Conservation (phyloP, 306 rosid species). For the Medicago ruthenica region DNA sequence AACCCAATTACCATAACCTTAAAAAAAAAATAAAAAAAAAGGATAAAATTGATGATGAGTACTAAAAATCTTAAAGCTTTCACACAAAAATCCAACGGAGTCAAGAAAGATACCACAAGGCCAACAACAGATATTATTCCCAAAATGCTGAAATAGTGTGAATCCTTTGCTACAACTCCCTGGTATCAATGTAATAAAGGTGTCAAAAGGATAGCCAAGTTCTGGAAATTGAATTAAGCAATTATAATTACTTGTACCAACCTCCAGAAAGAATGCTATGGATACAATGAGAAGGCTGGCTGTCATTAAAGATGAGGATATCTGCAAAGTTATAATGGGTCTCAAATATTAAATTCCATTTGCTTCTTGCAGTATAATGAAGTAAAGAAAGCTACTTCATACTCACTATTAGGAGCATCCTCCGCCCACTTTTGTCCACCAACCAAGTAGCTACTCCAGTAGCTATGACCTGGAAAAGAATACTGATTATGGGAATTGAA, state of each 20-base stretch:
- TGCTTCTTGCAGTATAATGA: not conserved
- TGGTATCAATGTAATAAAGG: constrained; percentile 41
- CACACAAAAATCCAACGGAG: constrained; percentile 8
- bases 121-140: constrained; percentile 69
- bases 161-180: constrained; percentile 53
- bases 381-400: constrained; percentile 23
- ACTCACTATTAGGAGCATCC: constrained; percentile 74
- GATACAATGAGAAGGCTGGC: constrained; percentile 73
- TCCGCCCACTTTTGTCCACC: constrained; percentile 81
- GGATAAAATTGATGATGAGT: constrained; percentile 25
- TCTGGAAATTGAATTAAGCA: constrained; percentile 37
- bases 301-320: constrained; percentile 74
- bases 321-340: constrained; percentile 51
- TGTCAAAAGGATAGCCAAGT: constrained; percentile 34
- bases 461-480: constrained; percentile 61
- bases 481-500: constrained; percentile 26
- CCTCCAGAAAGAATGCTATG: constrained; percentile 73
- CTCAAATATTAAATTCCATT: constrained; percentile 31
- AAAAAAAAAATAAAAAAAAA: constrained; percentile 25
- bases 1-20: constrained; percentile 67
- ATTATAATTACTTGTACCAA: constrained; percentile 37
- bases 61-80: constrained; percentile 2
- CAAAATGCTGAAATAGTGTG: constrained; percentile 51
- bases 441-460: constrained; percentile 82
- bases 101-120: constrained; percentile 67